These are phyloP conservation scores for Leptomonas seymouri DNA, from an alignment of 208 protist species.

Conservation along the genomic window DNA sequence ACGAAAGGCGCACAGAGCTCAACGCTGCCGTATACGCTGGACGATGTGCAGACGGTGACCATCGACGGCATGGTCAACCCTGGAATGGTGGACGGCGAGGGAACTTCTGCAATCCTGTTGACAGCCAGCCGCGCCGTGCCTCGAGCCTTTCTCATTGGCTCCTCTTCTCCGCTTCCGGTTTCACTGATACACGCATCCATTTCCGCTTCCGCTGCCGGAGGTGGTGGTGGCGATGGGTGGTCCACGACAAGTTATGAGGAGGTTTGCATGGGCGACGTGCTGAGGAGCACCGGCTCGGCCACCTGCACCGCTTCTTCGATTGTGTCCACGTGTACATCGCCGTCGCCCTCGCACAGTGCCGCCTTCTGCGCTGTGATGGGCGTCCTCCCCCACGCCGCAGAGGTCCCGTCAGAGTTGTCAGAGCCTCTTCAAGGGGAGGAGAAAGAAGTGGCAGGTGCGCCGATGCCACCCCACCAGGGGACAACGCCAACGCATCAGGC, in stretches of 20 bases:
- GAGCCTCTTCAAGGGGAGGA: background rate
- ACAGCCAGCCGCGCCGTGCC: background rate
- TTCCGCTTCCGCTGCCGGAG: background rate
- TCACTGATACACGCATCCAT: background rate
- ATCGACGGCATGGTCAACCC: background rate
- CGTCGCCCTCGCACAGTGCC: slow-evolving; percentile 4
- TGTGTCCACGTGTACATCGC: slow-evolving; percentile 3
- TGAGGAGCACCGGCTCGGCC: background rate
- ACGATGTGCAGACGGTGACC: background rate
- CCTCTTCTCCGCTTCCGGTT: background rate
- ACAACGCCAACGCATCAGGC: no score
- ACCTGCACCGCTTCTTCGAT: background rate
- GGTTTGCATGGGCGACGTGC: slow-evolving; percentile 13
- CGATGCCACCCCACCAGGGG: no score
- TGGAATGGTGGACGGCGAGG: no score
- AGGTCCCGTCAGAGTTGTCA: background rate
- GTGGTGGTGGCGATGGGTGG: slow-evolving; percentile 6
- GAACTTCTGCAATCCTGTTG: no score
- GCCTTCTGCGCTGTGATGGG: background rate
- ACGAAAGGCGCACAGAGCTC: background rate
- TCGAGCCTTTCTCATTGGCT: slow-evolving; percentile 1
- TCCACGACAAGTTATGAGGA: slow-evolving; percentile 28
- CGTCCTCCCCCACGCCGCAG: background rate
- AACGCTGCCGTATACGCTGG: background rate
- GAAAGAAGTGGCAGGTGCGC: background rate